phyloP scores from a whole-genome alignment of 352 stramenopile species.

The Globisporangium uncinulatum region DNA sequence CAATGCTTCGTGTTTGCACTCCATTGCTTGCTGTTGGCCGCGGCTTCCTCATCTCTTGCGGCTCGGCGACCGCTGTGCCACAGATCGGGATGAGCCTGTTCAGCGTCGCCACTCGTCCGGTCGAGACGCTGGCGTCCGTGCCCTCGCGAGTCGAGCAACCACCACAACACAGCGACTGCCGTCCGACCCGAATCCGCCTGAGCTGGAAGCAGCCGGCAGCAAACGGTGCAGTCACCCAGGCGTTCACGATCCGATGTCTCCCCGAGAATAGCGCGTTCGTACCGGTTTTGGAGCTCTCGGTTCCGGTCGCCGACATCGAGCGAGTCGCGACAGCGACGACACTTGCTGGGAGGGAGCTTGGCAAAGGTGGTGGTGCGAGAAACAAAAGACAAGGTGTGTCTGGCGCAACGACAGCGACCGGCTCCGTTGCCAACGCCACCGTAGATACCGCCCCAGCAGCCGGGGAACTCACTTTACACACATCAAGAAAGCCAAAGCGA shows the following conservation, averaged over 20 bases:
- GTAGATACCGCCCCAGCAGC: not conserved
- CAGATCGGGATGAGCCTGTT: constrained; percentile 49
- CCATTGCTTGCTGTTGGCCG: not conserved
- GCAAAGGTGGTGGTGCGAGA: not conserved
- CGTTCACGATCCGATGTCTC: constrained; percentile 50
- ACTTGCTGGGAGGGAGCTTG: not conserved
- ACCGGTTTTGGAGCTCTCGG: constrained; percentile 20
- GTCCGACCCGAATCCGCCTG: constrained; percentile 35
- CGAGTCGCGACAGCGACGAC: not conserved
- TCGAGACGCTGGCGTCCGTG: constrained; percentile 60
- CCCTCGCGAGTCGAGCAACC: constrained; percentile 41
- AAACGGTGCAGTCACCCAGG: constrained; percentile 48
- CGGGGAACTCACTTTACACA: not conserved
- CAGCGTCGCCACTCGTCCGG: constrained; percentile 29
- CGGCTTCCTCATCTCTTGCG: too few relatives aligned
- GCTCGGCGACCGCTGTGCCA: not conserved
- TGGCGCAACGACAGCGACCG: not conserved
- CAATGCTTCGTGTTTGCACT: not conserved
- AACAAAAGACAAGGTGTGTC: not conserved
- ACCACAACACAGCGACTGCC: constrained; percentile 26
- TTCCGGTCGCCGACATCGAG: constrained; percentile 26
- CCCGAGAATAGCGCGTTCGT: constrained; percentile 48
- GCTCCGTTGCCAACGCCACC: not conserved
- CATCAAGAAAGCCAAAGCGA: not conserved
- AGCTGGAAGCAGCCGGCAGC: constrained; percentile 41